Conservation (phyloP, 345 rosid genomes). For the Ailanthus altissimus region DNA sequence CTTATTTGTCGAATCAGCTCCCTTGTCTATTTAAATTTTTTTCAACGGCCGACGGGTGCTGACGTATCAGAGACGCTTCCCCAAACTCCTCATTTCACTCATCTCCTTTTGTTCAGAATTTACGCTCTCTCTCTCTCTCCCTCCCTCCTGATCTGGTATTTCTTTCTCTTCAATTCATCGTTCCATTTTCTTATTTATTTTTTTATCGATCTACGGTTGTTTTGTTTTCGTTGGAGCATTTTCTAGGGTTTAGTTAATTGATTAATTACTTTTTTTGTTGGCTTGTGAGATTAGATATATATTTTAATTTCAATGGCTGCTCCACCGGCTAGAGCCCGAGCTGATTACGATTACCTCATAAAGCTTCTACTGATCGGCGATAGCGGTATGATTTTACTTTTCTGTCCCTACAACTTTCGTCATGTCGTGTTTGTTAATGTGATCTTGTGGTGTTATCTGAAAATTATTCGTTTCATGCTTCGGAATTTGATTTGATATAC, state of each 20-base stretch:
- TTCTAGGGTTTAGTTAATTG: background rate
- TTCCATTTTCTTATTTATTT: background rate
- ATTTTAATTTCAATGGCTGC: constrained; percentile 53
- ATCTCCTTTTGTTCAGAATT: constrained; percentile 34
- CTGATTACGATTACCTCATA: constrained; percentile 74
- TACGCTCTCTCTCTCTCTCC: constrained; percentile 5
- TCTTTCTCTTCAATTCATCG: constrained; percentile 4
- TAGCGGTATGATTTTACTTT: constrained; percentile 48
- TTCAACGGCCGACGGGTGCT: constrained; percentile 54
- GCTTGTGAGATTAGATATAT: constrained; percentile 15
- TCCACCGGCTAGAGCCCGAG: constrained; percentile 81
- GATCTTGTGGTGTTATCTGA: constrained; percentile 11
- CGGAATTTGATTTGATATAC: background rate
- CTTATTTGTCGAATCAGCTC: background rate
- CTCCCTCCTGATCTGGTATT: constrained; percentile 42
- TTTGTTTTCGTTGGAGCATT: background rate
- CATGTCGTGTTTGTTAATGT: constrained; percentile 6
- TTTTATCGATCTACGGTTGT: background rate
- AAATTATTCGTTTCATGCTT: background rate
- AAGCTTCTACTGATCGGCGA: constrained; percentile 77
- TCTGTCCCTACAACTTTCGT: background rate
- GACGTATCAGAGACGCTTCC: constrained; percentile 37
- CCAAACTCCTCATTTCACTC: constrained; percentile 27
- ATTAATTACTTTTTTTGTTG: constrained; percentile 1
- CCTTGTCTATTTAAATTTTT: constrained; percentile 6